Base-by-base conservation (phyloP, 257 asterid genomes). In the Fraxinus pennsylvanica region DNA sequence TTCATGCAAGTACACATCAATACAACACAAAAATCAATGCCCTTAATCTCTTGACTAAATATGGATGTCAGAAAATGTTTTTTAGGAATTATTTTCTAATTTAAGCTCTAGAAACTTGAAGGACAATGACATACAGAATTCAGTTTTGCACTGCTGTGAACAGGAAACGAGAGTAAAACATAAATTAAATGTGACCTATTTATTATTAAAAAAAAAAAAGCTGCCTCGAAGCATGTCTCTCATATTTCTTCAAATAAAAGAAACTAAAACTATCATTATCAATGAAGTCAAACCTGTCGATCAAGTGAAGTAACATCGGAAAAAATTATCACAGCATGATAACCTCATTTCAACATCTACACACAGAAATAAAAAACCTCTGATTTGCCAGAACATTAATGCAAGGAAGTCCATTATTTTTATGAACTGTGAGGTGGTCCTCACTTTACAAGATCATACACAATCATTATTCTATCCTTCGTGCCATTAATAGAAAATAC, bases 301-400 rank as follows among this genome's bases (percentile, higher is more conserved):
- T 63, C 36, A 25, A 63, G 35, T 25, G 12, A 61, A 63, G 19
- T 63, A 21, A 63, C 35, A 63, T 63, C 0, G 3, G 19, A 25
- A 63, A 63, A 25, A 12, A 19, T 54, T 54, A 54, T 63, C 29
- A 36, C n/a, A 36, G 61, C 52, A 67, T 43, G 57, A 61, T 35
- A 50, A 74, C 43, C 36, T 70, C 41, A 21, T 30, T 41, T 61
- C 68, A 77, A 74, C 38, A 76, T 73, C 72, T 66, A n/a, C 27
- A 36, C 39, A 32, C 9, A 52, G 17, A 29, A 41, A 35, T 69
- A 65, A 39, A 73, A 13, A 67, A 14, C 45, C 36, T 36, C n/a
- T 19, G 41, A 33, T 39, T 27, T 68, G 71, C 50, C 25, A 21
- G 43, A 66, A 74, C 19, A 50, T 61, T 9, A 29, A 22, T 21